Evolutionary conservation across 345 rosid genomes (phyloP), one percentile per base, ranked within the genome.

Genomic region (Stellera chamaejasme): DNA sequence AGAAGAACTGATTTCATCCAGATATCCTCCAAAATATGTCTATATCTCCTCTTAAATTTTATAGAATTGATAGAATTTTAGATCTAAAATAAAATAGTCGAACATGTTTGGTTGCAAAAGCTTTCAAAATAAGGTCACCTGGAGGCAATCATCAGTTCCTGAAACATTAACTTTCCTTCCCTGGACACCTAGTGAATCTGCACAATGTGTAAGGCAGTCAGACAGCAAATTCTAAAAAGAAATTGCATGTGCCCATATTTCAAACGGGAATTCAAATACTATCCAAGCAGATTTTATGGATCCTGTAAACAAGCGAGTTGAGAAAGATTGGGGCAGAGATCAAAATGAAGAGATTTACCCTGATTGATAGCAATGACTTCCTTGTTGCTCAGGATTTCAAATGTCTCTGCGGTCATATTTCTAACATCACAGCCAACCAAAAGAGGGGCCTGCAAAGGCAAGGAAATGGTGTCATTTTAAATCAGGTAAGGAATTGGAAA

Each of bases 171-270:
- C 84, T 72, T 77, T 89, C 70, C 99, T 87, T 66, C 97, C 99
- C 69, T 93, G 97, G 69, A 93, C 86, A 28, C 99, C 99, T n/a
- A 93, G 90, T 10, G 85, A 69, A 57, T 93, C 99, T 93, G 85
- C 69, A 65, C 61, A 65, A 71, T 54, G 52, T 68, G 39, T 32
- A 5, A 32, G 9, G 9, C 39, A 32, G 39, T 32, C 7, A 32
- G 39, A 32, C 39, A 4, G 5, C 0, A 32, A 32, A 4, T 32
- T 32, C 39, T 32, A 19, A 19, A 19, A 19, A 19, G 23, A 19
- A 19, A 19, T 19, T 19, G 23, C 5, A 0, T 32, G 39, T 32
- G 39, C 5, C 5, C 0, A 5, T 32, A 32, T 32, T 32, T 8
- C 39, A 32, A 32, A 32, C 7, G 3, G 9, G 39, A 32, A 8